Conservation (phyloP, 2,329 filamentous ascomycete genomes). For the Ascochyta koolunga region DNA sequence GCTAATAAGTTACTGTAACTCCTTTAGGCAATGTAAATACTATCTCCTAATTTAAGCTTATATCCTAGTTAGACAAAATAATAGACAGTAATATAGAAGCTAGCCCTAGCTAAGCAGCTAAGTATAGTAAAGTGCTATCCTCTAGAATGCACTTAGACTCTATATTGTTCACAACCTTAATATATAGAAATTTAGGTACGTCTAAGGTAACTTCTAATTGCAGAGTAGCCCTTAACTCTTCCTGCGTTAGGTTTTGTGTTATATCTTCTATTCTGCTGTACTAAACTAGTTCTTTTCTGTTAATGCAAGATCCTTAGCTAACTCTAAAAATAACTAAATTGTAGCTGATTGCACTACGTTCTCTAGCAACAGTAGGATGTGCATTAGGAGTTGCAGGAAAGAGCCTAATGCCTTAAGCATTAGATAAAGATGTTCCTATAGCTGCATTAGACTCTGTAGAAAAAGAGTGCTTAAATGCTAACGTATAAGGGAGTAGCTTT, state of each 20-base stretch:
- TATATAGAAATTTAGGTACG: background rate
- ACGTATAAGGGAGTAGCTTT: background rate
- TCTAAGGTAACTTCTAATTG: background rate
- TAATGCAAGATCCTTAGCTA: background rate
- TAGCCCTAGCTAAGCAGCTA: background rate
- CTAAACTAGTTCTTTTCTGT: background rate
- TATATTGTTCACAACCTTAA: background rate
- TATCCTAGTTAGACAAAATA: background rate
- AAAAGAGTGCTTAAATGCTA: background rate
- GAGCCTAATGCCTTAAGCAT: background rate
- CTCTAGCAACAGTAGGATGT: too few relatives aligned
- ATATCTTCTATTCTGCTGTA: background rate
- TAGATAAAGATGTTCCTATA: background rate
- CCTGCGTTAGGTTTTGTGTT: background rate
- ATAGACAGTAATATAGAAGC: background rate
- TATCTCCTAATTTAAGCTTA: background rate
- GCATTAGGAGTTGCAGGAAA: too few relatives aligned
- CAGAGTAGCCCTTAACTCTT: background rate
- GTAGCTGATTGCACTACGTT: too few relatives aligned
- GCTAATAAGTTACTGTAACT: background rate
- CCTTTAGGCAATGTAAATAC: background rate
- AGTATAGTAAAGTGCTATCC: background rate
- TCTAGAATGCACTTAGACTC: background rate
- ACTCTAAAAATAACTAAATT: too few relatives aligned
- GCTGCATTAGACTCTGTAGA: background rate